A percentile compares a stretch with the other conserved stretches of the same genome.
These are phyloP conservation scores for Alternaria sp. DNA, from an alignment of 2,329 filamentous ascomycete species.

Conservation along the genomic window DNA sequence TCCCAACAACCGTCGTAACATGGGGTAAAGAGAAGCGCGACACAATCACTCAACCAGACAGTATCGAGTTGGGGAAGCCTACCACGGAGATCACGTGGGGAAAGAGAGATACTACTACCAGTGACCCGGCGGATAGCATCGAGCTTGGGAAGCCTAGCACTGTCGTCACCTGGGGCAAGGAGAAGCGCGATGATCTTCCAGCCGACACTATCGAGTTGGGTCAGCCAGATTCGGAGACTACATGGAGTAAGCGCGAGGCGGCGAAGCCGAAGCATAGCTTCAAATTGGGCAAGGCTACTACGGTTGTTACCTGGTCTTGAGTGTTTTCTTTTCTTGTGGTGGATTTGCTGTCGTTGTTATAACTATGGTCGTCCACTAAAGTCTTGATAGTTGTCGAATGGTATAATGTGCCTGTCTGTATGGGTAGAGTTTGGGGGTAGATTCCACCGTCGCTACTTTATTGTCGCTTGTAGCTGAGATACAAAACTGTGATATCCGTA, in stretches of 20 bases:
- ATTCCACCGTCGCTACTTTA: conserved; percentile 2
- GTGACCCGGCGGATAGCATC: conserved; percentile 16
- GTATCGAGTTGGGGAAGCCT: not conserved
- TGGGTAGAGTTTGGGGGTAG: not conserved
- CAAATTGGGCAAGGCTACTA: conserved; percentile 24
- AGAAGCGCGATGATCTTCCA: conserved; percentile 21
- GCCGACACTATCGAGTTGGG: conserved; percentile 4
- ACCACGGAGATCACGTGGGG: conserved; percentile 23
- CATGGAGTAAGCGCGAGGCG: conserved; percentile 32
- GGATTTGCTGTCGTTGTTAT: not conserved
- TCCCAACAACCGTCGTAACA: not conserved
- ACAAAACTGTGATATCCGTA: conserved; percentile 2
- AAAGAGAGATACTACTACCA: not conserved
- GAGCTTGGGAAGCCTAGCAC: conserved; percentile 9
- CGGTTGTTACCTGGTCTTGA: conserved; percentile 30
- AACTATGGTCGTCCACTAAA: not conserved
- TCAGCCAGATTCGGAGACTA: conserved; percentile 19
- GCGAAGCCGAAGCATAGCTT: conserved; percentile 24
- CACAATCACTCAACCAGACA: not conserved
- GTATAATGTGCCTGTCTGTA: too few relatives aligned
- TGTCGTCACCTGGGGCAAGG: conserved; percentile 16
- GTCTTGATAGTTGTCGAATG: not conserved
- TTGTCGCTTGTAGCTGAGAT: not conserved
- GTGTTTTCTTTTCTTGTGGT: not conserved
- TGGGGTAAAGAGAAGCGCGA: conserved; percentile 12